Base-by-base conservation (phyloP, 371 early-diverging fungal species). In the Mucor irregularis region DNA sequence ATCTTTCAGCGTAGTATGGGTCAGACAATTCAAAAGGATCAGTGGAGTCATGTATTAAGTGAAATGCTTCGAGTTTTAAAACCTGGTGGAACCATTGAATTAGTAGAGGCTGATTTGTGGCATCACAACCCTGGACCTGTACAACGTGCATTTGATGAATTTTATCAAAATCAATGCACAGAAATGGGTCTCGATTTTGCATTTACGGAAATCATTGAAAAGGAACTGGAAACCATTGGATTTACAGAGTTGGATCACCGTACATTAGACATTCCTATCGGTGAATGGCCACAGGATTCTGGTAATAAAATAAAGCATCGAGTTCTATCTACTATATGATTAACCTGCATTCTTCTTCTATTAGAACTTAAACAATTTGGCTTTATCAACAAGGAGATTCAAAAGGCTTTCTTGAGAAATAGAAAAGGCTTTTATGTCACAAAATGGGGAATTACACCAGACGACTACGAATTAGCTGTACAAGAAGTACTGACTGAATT, bases 311-410 rank as follows among this genome's bases (percentile, higher is more conserved):
- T 3, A 34, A 34, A 34, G n/a, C 8, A 34, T 34, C 8, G 3
- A 56, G 46, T 30, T 34, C 5, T 5, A 5, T 31, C n/a, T 14
- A 10, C 4, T 42, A 24, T 22, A 42, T 31, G 16, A 24, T 47
- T 17, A 8, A 49, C 5, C 11, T 45, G 16, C 16, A 44, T 14
- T 14, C 16, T 35, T 35, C 4, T 29, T 22, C 10, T 49, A 29
- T 45, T 59, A 74, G 78, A 78, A 47, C 56, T 78, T 9, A 78
- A 78, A 37, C 78, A 78, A 42, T 78, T 78, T 61, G 78, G 77
- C 9, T 78, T 78, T 51, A 78, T 78, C 28, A 74, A 78, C 49
- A 71, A 74, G 48, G 78, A 74, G 47, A 71, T 66, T 5, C 72
- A 74, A 55, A 74, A 73, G 38, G 67, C 72, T 8, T 66, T 48